These are phyloP conservation scores for Exophiala lecanii-corni DNA, from an alignment of 2,329 filamentous ascomycete species.

Conservation along the genomic window DNA sequence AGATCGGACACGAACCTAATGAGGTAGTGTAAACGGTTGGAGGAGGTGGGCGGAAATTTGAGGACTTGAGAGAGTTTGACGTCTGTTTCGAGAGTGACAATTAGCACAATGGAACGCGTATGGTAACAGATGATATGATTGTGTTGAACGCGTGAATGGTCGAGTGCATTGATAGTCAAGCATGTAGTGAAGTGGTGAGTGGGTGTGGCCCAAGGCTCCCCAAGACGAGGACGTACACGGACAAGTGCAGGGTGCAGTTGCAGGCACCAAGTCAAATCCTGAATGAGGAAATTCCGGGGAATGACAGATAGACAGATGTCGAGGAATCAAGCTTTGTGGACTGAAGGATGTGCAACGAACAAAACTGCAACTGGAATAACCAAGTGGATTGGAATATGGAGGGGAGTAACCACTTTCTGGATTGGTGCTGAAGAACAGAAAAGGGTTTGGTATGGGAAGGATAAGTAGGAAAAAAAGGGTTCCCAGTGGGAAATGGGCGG, in stretches of 20 bases:
- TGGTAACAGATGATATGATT: no score
- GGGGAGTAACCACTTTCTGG: constrained; percentile 23
- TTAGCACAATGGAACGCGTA: no score
- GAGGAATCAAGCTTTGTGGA: constrained; percentile 23
- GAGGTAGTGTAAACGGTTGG: no score
- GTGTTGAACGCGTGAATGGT: constrained; percentile 1
- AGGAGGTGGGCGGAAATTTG: no score
- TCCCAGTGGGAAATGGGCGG: constrained; percentile 2
- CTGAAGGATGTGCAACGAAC: constrained; percentile 22
- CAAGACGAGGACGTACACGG: constrained; percentile 12
- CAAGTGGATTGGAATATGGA: constrained; percentile 23
- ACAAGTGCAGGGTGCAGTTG: constrained; percentile 4
- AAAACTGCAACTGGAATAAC: constrained; percentile 21
- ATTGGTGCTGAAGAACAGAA: constrained; percentile 19
- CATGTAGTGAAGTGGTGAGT: neutral
- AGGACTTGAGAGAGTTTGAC: no score
- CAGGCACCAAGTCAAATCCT: constrained; percentile 5
- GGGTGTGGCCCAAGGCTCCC: constrained; percentile 12
- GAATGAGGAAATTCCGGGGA: constrained; percentile 17
- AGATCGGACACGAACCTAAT: constrained; percentile 17
- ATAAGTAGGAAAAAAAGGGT: constrained; percentile 11
- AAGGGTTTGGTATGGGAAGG: constrained; percentile 21
- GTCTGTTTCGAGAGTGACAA: no score
- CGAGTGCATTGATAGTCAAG: neutral
- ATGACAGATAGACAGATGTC: constrained; percentile 14